Evolutionary conservation across 352 stramenopile species (phyloP), one percentile per base, ranked within the genome.

Genomic region (Globisporangium carolinianum): DNA sequence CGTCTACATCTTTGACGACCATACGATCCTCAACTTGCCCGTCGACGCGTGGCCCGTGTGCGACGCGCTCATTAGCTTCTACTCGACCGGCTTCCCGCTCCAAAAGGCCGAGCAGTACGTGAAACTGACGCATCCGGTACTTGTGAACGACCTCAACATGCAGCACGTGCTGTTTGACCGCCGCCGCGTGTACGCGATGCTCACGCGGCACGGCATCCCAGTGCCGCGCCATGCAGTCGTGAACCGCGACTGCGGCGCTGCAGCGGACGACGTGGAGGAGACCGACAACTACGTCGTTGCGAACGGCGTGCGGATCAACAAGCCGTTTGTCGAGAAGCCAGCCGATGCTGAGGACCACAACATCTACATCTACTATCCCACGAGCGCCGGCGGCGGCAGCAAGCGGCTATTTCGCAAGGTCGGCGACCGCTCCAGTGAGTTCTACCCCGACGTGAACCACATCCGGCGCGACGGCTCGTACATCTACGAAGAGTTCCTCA

Each of bases 281-380:
- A 66, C 75, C 41, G 85, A 92, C 59, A 92, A 94, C 53, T 92
- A 92, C 62, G 83, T 94, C 9, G 71, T 83, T 35, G 74, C 98
- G 47, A 98, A 98, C 67, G 96, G 95, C 37, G 85, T 98, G 39
- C 83, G 80, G 49, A 97, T 99, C 58, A 91, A 99, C 71, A 99
- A 99, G 72, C 98, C 97, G 2, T 99, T 99, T 63, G 97, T 99
- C 0, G 98, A 99, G 73, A 99, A 99, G 75, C 98, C 98, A 0
- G 95, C 98, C 1, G 84, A 99, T 71, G 96, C 96, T 0, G 98
- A 99, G 61, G 96, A 99, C 80, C 98, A 99, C 74, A 99, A 99
- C 66, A 96, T 99, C 61, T 97, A 98, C 69, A 99, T 99, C 66
- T 99, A 99, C 72, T 99, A 99, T 66, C 97, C 97, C 0, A 97